These are phyloP conservation scores for Sugiyamaella xylanicola DNA, from an alignment of 1,139 yeast genomes.

Conservation along the genomic window DNA sequence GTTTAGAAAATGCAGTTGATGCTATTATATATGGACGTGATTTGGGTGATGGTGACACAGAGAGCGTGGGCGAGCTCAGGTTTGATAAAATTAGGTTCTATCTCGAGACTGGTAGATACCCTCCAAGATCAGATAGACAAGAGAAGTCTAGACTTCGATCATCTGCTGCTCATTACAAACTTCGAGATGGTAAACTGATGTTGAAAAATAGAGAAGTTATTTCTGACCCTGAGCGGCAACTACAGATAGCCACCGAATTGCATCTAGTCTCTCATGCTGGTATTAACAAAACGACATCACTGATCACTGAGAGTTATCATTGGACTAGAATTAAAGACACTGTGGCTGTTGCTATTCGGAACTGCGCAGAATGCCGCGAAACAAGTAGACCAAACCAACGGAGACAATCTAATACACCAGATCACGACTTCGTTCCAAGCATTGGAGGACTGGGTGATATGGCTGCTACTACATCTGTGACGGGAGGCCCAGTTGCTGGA, in stretches of 20 bases:
- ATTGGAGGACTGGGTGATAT: slow-evolving; percentile 27
- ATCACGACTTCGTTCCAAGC: background rate
- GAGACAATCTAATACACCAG: slow-evolving; percentile 21
- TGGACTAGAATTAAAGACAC: slow-evolving; percentile 93
- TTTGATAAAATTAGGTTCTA: slow-evolving; percentile 80
- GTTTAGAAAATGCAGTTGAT: slow-evolving; percentile 80
- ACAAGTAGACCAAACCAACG: slow-evolving; percentile 39
- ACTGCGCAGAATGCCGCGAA: slow-evolving; percentile 74
- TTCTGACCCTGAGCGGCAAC: slow-evolving; percentile 70
- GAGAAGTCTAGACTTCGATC: slow-evolving; percentile 86
- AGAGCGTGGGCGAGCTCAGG: slow-evolving; percentile 58
- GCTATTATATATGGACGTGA: slow-evolving; percentile 68
- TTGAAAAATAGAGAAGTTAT: slow-evolving; percentile 82
- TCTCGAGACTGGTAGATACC: slow-evolving; percentile 82
- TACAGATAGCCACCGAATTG: slow-evolving; percentile 69
- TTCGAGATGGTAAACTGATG: slow-evolving; percentile 71
- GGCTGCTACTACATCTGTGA: slow-evolving; percentile 25
- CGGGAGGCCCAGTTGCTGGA: slow-evolving; percentile 18
- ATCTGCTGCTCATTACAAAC: slow-evolving; percentile 73
- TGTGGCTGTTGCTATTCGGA: slow-evolving; percentile 74
- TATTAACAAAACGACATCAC: slow-evolving; percentile 83
- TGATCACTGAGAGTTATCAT: slow-evolving; percentile 77
- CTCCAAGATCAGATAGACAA: slow-evolving; percentile 75
- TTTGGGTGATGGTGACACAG: slow-evolving; percentile 52
- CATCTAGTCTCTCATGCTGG: slow-evolving; percentile 80